phyloP scores from a whole-genome alignment of 768 basidiomycete species.

The Mycena amicta region DNA sequence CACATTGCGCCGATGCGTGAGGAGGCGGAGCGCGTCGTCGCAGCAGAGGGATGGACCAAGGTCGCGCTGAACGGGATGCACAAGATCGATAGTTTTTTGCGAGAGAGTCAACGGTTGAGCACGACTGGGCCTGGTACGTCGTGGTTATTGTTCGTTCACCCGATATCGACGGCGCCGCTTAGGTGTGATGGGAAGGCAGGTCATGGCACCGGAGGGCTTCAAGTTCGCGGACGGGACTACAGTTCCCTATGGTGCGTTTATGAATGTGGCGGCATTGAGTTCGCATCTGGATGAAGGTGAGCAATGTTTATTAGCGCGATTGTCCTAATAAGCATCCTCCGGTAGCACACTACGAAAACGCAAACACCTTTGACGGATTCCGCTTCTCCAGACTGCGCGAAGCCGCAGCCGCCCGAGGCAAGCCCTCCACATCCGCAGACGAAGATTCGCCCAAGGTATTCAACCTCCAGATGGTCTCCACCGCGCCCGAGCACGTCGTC shows the following conservation, averaged over 20 bases:
- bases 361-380: background rate
- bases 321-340: background rate
- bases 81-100: constrained; percentile 17
- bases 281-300: background rate
- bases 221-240: constrained; percentile 39
- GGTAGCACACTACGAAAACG: background rate
- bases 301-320: background rate
- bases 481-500: background rate
- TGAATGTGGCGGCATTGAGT: constrained; percentile 22
- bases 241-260: constrained; percentile 32
- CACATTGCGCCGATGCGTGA: constrained; percentile 26
- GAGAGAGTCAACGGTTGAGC: constrained; percentile 30
- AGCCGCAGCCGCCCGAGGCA: background rate
- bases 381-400: background rate
- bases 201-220: constrained; percentile 28
- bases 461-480: background rate
- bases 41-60: constrained; percentile 36
- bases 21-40: constrained; percentile 27
- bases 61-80: constrained; percentile 31
- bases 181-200: constrained; percentile 28
- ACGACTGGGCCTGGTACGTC: constrained; percentile 26
- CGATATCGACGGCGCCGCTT: background rate
- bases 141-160: background rate
- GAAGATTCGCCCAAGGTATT: background rate
- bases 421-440: background rate